phyloP scores from a whole-genome alignment of 306 rosid species.

The Dalbergia cultrata region DNA sequence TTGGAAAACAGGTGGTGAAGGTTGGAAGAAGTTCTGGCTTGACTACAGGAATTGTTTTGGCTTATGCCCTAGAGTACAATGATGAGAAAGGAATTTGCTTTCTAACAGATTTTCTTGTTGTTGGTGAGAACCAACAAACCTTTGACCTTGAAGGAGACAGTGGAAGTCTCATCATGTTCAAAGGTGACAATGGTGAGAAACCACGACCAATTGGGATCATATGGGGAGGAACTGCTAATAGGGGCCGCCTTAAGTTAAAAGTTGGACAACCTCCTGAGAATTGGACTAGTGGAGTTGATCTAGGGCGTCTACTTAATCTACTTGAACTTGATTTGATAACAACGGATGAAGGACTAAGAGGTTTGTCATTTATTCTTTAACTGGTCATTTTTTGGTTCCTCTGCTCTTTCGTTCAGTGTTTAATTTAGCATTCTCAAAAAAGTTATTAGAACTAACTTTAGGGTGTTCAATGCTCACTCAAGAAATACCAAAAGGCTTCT shows the following conservation, averaged over 20 bases:
- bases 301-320: conserved; percentile 91
- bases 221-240: conserved; percentile 99
- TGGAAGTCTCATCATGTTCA: conserved; percentile 93
- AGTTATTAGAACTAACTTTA: conserved; percentile 21
- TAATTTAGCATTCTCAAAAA: conserved; percentile 10
- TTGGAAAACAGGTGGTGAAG: conserved; percentile 95
- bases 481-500: conserved; percentile 27
- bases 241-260: conserved; percentile 95
- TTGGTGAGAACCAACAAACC: conserved; percentile 98
- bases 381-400: conserved; percentile 7
- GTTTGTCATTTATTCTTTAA: conserved; percentile 55
- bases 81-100: conserved; percentile 99
- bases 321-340: conserved; percentile 97
- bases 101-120: conserved; percentile 96
- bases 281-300: conserved; percentile 99
- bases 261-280: conserved; percentile 99
- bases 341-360: conserved; percentile 90
- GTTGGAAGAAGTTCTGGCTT: conserved; percentile 99
- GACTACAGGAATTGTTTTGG: conserved; percentile 92
- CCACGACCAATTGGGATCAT: conserved; percentile 94
- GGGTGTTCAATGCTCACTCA: conserved; percentile 28
- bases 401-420: neutral
- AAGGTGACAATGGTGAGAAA: conserved; percentile 82
- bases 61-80: conserved; percentile 96
- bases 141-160: conserved; percentile 99